These are phyloP conservation scores for Termitomyces sp. DNA, from an alignment of 768 basidiomycete species.

Conservation along the genomic window DNA sequence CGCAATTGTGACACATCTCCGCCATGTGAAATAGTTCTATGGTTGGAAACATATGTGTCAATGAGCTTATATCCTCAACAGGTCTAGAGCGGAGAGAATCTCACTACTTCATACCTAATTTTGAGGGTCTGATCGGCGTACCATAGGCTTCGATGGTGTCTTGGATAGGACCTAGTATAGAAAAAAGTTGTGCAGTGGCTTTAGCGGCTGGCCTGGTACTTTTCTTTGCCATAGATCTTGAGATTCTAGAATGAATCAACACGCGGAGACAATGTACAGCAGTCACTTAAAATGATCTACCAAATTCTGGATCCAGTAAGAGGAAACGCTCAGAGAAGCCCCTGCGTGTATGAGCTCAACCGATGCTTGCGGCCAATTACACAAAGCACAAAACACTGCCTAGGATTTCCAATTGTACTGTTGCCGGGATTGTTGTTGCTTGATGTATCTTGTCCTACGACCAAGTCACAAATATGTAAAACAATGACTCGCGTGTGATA, in stretches of 20 bases:
- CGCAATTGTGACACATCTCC: constrained; percentile 10
- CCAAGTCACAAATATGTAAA: constrained; percentile 1
- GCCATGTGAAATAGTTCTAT: constrained; percentile 11
- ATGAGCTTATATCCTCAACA: constrained; percentile 1
- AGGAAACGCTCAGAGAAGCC: background rate
- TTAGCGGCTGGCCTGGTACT: constrained; percentile 13
- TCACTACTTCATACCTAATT: constrained; percentile 7
- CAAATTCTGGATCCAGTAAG: background rate
- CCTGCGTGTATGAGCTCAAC: background rate
- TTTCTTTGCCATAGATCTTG: constrained; percentile 3
- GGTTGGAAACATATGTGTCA: constrained; percentile 5
- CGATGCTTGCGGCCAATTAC: constrained; percentile 1
- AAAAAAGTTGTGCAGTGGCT: constrained; percentile 1
- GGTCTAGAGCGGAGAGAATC: background rate
- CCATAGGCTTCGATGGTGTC: constrained; percentile 8
- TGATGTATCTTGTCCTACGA: constrained; percentile 4
- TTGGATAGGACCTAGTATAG: constrained; percentile 11
- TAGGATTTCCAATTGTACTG: background rate
- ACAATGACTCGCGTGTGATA: constrained; percentile 14
- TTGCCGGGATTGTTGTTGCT: background rate
- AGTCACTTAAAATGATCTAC: background rate
- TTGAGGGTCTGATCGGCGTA: background rate
- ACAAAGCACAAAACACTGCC: background rate
- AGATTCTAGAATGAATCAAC: constrained; percentile 5
- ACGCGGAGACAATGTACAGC: background rate